Evolutionary conservation across 2,329 filamentous ascomycete genomes (phyloP).

Genomic region (Chrysosphaeria jannelii): DNA sequence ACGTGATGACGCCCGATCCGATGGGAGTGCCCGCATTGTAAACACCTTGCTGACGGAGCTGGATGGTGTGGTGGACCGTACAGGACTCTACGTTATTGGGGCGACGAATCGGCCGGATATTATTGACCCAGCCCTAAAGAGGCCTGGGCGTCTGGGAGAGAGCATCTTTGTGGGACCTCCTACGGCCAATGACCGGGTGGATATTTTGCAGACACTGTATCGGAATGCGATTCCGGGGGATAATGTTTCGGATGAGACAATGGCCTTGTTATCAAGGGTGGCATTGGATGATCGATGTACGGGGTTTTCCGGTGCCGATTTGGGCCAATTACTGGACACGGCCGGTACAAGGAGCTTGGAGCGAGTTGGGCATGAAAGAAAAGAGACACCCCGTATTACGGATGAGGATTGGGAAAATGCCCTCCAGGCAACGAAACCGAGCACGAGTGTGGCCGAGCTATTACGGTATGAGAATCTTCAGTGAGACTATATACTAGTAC

Average conservation of each 20-base stretch:
- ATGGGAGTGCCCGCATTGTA: slow-evolving; percentile 67
- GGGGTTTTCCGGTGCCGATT: slow-evolving; percentile 44
- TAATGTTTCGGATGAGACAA: neutral
- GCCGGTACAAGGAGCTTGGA: slow-evolving; percentile 12
- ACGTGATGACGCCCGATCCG: slow-evolving; percentile 39
- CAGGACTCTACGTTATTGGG: slow-evolving; percentile 78
- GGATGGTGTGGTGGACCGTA: slow-evolving; percentile 51
- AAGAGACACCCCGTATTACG: slow-evolving; percentile 9
- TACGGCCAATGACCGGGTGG: slow-evolving; percentile 40
- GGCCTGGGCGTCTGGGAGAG: slow-evolving; percentile 66
- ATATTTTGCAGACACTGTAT: slow-evolving; percentile 48
- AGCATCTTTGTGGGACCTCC: slow-evolving; percentile 61
- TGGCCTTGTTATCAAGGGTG: slow-evolving; percentile 20
- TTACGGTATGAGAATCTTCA: slow-evolving; percentile 4
- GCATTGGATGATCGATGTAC: slow-evolving; percentile 37
- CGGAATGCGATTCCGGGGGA: slow-evolving; percentile 13
- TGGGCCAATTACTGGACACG: slow-evolving; percentile 19
- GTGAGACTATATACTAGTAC: slow-evolving; percentile 1
- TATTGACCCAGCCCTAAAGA: slow-evolving; percentile 84
- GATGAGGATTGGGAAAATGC: slow-evolving; percentile 21
- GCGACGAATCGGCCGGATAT: slow-evolving; percentile 90
- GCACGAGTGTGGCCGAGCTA: slow-evolving; percentile 10
- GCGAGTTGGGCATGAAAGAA: slow-evolving; percentile 6
- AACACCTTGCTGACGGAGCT: slow-evolving; percentile 87
- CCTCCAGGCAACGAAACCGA: slow-evolving; percentile 16